Conservation (phyloP, 352 stramenopile genomes). For the Pythium aphanidermatum region DNA sequence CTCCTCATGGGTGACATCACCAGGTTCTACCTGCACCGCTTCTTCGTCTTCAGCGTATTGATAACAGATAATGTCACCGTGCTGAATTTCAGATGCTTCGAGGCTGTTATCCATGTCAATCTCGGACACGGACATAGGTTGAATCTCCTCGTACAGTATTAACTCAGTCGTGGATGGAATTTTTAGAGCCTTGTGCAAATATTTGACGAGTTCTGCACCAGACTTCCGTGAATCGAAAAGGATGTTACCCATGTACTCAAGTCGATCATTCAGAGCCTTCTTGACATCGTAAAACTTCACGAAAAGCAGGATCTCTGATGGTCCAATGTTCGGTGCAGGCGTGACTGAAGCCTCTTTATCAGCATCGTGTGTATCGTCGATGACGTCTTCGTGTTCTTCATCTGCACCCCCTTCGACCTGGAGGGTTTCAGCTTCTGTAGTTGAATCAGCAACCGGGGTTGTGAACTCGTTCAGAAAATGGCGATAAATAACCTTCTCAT, state of each 20-base stretch:
- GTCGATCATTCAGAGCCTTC: conserved; percentile 46
- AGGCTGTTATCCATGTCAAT: conserved; percentile 51
- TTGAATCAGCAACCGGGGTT: conserved; percentile 21
- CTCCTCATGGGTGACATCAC: conserved; percentile 16
- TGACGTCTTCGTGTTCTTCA: conserved; percentile 16
- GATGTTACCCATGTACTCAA: conserved; percentile 79
- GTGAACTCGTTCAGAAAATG: conserved; percentile 64
- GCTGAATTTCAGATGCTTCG: conserved; percentile 54
- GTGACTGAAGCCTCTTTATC: conserved; percentile 2
- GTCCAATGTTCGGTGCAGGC: conserved; percentile 7
- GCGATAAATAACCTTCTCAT: conserved; percentile 25
- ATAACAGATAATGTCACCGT: conserved; percentile 82
- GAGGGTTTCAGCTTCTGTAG: neutral
- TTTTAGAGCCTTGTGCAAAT: conserved; percentile 43
- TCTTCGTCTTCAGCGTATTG: conserved; percentile 44
- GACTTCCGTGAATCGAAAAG: conserved; percentile 59
- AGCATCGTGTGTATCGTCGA: conserved; percentile 12
- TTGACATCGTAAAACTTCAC: conserved; percentile 80
- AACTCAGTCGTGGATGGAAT: conserved; percentile 50
- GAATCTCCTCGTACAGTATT: conserved; percentile 71
- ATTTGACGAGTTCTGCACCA: conserved; percentile 39
- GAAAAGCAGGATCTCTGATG: conserved; percentile 64
- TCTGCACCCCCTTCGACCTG: conserved; percentile 1
- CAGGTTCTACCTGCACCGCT: neutral
- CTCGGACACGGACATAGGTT: conserved; percentile 47